Conservation (phyloP, 1,139 yeast species). For the Magnusiomyces magnusii region DNA sequence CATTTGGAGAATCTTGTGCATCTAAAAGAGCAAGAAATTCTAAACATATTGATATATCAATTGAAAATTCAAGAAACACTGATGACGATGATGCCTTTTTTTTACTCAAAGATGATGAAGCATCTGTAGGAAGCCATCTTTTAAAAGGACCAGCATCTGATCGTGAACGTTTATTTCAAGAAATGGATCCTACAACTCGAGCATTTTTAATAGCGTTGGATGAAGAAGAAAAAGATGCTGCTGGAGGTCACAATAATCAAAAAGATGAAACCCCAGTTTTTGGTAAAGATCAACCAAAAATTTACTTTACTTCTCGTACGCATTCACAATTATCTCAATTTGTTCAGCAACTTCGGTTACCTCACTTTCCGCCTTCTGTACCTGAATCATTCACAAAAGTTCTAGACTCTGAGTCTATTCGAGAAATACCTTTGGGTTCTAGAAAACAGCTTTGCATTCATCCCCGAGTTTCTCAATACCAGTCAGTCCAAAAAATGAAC, state of each 20-base stretch:
- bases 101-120: constrained; percentile 1
- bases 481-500: constrained; percentile 52
- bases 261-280: constrained; percentile 1
- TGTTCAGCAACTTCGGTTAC: constrained; percentile 58
- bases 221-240: constrained; percentile 9
- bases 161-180: constrained; percentile 2
- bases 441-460: constrained; percentile 82
- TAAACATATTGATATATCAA: constrained; percentile 6
- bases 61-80: constrained; percentile 4
- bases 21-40: background rate
- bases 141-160: background rate
- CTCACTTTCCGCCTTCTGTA: constrained; percentile 56
- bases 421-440: constrained; percentile 44
- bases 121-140: background rate
- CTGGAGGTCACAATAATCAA: constrained; percentile 3
- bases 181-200: constrained; percentile 3
- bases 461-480: constrained; percentile 45
- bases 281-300: constrained; percentile 30
- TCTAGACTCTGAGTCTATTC: constrained; percentile 20
- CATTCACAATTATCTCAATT: constrained; percentile 87
- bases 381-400: background rate
- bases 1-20: background rate
- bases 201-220: constrained; percentile 7
- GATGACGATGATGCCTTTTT: background rate
- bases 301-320: constrained; percentile 74